Evolutionary conservation across 768 basidiomycete genomes (phyloP).

Genomic region (Boletus rubropictus): DNA sequence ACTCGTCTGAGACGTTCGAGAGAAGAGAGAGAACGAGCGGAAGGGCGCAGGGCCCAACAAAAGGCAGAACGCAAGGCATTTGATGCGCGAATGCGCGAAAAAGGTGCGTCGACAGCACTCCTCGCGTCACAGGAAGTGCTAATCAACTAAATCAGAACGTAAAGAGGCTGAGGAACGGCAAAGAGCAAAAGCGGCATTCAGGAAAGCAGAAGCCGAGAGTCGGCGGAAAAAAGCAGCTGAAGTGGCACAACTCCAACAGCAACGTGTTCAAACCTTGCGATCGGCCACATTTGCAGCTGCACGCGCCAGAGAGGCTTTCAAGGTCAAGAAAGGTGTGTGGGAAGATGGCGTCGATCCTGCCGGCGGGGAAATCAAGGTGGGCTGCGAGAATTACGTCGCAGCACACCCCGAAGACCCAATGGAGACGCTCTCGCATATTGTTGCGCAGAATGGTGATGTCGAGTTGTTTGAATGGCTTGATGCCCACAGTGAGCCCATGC

Average conservation of each 20-base stretch:
- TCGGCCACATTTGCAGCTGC: conserved; percentile 64
- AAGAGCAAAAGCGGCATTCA: conserved; percentile 47
- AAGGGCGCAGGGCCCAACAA: conserved; percentile 43
- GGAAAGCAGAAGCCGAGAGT: conserved; percentile 50
- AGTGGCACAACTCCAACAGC: conserved; percentile 40
- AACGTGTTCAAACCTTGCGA: conserved; percentile 50
- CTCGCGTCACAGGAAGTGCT: conserved; percentile 8
- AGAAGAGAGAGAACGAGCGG: conserved; percentile 52
- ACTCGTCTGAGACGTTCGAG: conserved; percentile 44
- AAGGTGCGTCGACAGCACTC: conserved; percentile 33
- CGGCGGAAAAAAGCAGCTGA: conserved; percentile 44
- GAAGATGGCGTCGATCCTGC: conserved; percentile 66
- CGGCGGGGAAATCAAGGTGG: conserved; percentile 61
- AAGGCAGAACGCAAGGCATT: conserved; percentile 43
- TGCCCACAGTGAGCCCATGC: conserved; percentile 52
- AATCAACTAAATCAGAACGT: conserved; percentile 34
- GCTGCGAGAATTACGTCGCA: conserved; percentile 48
- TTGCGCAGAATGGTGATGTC: conserved; percentile 47
- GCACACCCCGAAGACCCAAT: conserved; percentile 44
- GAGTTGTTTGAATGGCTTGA: conserved; percentile 65
- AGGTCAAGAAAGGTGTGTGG: conserved; percentile 62
- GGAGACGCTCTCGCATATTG: conserved; percentile 70
- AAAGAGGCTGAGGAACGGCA: conserved; percentile 53
- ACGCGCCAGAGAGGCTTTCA: conserved; percentile 44
- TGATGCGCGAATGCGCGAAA: conserved; percentile 43